Evolutionary conservation across 331 rosid species (phyloP).

Genomic region (Saraca asoca): DNA sequence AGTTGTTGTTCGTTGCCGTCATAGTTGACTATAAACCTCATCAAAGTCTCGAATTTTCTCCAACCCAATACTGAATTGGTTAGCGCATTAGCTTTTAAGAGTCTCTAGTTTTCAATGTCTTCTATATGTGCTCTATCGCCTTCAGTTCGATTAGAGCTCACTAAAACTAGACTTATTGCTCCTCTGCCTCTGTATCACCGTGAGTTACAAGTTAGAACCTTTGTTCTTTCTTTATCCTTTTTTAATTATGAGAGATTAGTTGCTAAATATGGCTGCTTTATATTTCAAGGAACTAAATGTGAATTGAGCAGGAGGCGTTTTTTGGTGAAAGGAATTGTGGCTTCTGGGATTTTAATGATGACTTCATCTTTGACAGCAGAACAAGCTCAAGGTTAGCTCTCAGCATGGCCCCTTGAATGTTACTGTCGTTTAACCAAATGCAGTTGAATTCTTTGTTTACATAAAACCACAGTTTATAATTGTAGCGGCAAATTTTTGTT

Average conservation of each 20-base stretch:
- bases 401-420: too few species aligned
- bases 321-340: slow-evolving; percentile 64
- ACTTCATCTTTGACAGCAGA: slow-evolving; percentile 55
- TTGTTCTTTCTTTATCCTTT: not conserved
- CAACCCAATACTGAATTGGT: not conserved
- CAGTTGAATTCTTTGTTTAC: too few species aligned
- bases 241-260: not conserved
- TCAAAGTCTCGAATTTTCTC: slow-evolving; percentile 14
- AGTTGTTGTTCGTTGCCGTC: not conserved
- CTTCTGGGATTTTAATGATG: slow-evolving; percentile 68
- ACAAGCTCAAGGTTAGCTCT: slow-evolving; percentile 60
- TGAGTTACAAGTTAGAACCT: slow-evolving; percentile 27
- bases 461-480: too few species aligned
- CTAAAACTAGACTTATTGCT: slow-evolving; percentile 37
- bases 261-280: slow-evolving; percentile 19
- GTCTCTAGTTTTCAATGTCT: slow-evolving; percentile 45
- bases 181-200: slow-evolving; percentile 52
- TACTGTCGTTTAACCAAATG: not conserved
- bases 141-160: slow-evolving; percentile 53
- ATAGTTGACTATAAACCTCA: slow-evolving; percentile 2
- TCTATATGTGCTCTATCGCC: slow-evolving; percentile 48
- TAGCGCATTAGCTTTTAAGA: not conserved
- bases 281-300: slow-evolving; percentile 74
- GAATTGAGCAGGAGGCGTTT: slow-evolving; percentile 66
- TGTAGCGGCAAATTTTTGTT: too few species aligned